Conservation (phyloP, 2,329 filamentous ascomycete genomes). For the Cladosporium phlei region DNA sequence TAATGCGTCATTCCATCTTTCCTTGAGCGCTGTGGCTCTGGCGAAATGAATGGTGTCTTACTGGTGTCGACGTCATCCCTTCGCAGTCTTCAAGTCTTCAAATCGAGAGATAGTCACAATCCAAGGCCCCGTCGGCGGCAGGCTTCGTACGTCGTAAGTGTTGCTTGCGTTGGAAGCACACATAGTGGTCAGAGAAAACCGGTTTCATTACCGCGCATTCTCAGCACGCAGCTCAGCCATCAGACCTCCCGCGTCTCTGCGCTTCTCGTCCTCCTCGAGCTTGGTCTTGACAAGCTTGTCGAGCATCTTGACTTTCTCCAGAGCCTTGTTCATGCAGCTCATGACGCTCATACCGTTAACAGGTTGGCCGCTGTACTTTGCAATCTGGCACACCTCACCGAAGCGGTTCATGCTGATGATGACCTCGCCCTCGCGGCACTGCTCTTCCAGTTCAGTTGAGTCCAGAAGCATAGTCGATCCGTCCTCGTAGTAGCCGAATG, state of each 20-base stretch:
- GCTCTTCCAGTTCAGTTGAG: slow-evolving; percentile 69
- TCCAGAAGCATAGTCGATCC: slow-evolving; percentile 70
- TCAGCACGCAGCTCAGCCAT: slow-evolving; percentile 76
- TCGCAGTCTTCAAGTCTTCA: no score
- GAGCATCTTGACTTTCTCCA: slow-evolving; percentile 76
- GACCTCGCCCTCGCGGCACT: slow-evolving; percentile 66
- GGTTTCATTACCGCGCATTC: slow-evolving; percentile 54
- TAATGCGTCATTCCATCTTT: no score
- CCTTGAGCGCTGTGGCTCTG: no score
- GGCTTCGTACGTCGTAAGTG: no score
- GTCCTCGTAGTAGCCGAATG: slow-evolving; percentile 74
- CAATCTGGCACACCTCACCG: slow-evolving; percentile 85
- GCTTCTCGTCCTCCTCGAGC: slow-evolving; percentile 72
- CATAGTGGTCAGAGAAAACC: no score
- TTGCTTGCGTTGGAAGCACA: no score
- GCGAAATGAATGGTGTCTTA: no score
- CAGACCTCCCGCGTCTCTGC: slow-evolving; percentile 71
- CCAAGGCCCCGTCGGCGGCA: no score
- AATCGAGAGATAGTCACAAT: no score
- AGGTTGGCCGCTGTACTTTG: slow-evolving; percentile 80
- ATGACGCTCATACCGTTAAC: slow-evolving; percentile 76
- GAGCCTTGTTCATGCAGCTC: slow-evolving; percentile 67
- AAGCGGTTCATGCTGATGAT: slow-evolving; percentile 84
- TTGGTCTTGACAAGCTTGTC: slow-evolving; percentile 67
- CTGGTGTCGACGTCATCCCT: no score